Percentiles rank a stretch among this genome's conserved stretches.
Conservation (phyloP, 345 rosid species). For the Moringa oleifera region DNA sequence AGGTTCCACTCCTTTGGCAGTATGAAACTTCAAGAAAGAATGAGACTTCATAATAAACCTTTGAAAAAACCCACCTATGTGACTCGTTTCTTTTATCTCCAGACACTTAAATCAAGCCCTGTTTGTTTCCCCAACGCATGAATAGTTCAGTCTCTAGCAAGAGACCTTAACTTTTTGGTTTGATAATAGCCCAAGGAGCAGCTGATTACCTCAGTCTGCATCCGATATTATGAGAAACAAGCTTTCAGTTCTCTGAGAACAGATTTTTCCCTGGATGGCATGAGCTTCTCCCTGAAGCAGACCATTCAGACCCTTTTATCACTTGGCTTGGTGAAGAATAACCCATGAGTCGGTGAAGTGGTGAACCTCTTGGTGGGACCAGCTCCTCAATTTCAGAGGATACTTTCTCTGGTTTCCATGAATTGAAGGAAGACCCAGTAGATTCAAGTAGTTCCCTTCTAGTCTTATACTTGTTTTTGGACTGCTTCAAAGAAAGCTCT, state of each 20-base stretch:
- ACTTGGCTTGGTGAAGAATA: conserved; percentile 67
- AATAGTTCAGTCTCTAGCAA: too few species aligned
- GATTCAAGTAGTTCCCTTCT: conserved; percentile 25
- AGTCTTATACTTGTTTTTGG: conserved; percentile 19
- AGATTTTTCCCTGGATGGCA: not conserved
- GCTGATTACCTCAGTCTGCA: not conserved
- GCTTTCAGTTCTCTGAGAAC: conserved; percentile 3
- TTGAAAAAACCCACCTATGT: too few species aligned
- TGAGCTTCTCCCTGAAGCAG: conserved; percentile 14
- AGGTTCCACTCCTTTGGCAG: too few species aligned
- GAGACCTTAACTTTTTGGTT: too few species aligned
- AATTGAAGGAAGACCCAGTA: conserved; percentile 25
- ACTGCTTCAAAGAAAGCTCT: conserved; percentile 19
- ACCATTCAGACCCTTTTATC: conserved; percentile 26
- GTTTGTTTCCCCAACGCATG: too few species aligned
- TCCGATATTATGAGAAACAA: not conserved
- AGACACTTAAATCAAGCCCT: not conserved
- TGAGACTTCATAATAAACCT: too few species aligned
- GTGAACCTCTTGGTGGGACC: conserved; percentile 42
- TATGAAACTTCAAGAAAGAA: too few species aligned
- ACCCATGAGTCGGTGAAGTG: conserved; percentile 85
- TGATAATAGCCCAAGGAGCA: too few species aligned
- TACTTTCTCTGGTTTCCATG: conserved; percentile 22
- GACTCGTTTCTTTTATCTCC: too few species aligned
- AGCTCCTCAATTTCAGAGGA: conserved; percentile 39